Evolutionary conservation across 305 asterid genomes (phyloP), one percentile per base, ranked within the genome.

Genomic region (Vinca major): DNA sequence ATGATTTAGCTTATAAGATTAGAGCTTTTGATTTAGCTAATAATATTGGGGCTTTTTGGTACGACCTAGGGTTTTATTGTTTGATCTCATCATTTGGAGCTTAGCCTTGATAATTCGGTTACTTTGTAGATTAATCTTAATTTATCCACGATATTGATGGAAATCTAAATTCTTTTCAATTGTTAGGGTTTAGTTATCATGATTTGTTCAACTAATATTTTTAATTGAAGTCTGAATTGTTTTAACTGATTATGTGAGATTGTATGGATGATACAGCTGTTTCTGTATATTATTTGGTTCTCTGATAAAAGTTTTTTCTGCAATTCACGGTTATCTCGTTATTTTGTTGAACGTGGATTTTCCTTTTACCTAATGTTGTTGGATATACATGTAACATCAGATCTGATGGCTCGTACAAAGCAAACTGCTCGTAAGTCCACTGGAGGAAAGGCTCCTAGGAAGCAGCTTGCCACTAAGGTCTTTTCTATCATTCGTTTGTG

Each of bases 371-470:
- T 45, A 13, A 3, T 53, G 41, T 36, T 45, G 10, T 53, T 2
- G 2, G 41, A 20, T 0, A 37, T 7, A 16, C 9, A n/a, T 26
- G 13, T 10, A 57, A 44, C 52, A 36, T 7, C 72, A 86, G 84
- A 36, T 7, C 72, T 84, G 84, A 92, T 92, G 98, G 98, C 96
- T 60, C 98, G 96, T 85, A 92, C 98, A 60, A 92, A 92, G 86
- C 98, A 92, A 85, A 92, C 98, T 70, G 98, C 98, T 52, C 95
- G 96, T 9, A 91, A 91, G 84, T 91, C 98, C 4, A 91, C 98
- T 6, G 96, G 98, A 78, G 96, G 98, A 67, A 91, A 91, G 84
- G 96, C 95, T 55, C 98, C 96, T 5, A 89, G 98, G 88, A 89
- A 92, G 91, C 92, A 88, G 74, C 91, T 92, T 1, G 98, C 97